Evolutionary conservation across 768 basidiomycete genomes (phyloP).

Genomic region (Tremella fuciformis): DNA sequence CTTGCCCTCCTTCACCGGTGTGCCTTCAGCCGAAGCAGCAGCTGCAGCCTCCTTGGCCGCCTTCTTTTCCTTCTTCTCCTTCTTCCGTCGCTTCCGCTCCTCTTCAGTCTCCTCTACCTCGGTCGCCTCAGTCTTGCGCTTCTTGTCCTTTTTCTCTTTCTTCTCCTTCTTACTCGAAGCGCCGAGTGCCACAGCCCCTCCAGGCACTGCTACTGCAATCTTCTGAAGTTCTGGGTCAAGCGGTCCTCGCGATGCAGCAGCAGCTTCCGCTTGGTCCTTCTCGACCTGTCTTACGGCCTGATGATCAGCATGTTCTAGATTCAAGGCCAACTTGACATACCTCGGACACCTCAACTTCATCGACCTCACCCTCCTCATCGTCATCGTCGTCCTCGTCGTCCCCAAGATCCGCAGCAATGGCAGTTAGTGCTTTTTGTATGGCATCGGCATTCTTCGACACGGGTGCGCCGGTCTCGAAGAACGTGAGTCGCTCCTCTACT

Average conservation of each 20-base stretch:
- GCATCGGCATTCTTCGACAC: slow-evolving; percentile 84
- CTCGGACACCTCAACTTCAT: slow-evolving; percentile 55
- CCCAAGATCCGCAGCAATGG: slow-evolving; percentile 55
- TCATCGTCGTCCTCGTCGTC: slow-evolving; percentile 55
- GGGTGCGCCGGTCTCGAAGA: slow-evolving; percentile 87
- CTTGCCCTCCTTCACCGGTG: neutral
- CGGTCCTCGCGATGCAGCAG: slow-evolving; percentile 15
- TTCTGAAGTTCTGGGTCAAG: slow-evolving; percentile 48
- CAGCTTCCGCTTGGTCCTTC: slow-evolving; percentile 37
- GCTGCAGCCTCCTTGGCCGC: slow-evolving; percentile 14
- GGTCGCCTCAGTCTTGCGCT: slow-evolving; percentile 27
- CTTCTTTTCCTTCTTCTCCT: slow-evolving; percentile 44
- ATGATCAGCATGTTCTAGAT: neutral
- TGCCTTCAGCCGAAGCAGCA: slow-evolving; percentile 4
- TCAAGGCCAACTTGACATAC: slow-evolving; percentile 17
- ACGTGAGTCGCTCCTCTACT: slow-evolving; percentile 89
- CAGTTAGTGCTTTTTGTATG: slow-evolving; percentile 83
- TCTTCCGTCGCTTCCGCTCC: slow-evolving; percentile 26
- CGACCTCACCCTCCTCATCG: slow-evolving; percentile 64
- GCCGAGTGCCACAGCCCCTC: slow-evolving; percentile 14
- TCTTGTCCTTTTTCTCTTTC: slow-evolving; percentile 41
- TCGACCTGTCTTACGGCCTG: slow-evolving; percentile 49
- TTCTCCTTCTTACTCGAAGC: slow-evolving; percentile 25
- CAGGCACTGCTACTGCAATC: slow-evolving; percentile 31
- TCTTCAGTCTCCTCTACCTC: slow-evolving; percentile 27